phyloP scores from a whole-genome alignment of 345 rosid species.

The Murraya koenigii region DNA sequence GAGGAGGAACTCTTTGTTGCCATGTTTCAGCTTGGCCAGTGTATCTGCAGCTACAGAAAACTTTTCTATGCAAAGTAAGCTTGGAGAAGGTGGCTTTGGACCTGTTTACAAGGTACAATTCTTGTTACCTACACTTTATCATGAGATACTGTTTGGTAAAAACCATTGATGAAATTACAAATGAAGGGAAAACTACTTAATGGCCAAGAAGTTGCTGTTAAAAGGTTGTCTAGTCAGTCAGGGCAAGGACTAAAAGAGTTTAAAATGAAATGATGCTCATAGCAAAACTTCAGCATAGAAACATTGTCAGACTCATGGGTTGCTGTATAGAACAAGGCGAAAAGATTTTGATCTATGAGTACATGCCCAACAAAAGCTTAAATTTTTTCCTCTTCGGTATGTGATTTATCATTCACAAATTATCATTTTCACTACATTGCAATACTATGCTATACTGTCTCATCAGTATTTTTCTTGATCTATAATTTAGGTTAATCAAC shows the following conservation, averaged over 20 bases:
- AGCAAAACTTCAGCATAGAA: conserved; percentile 43
- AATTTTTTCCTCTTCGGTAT: conserved; percentile 35
- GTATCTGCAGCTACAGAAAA: conserved; percentile 25
- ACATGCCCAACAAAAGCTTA: conserved; percentile 33
- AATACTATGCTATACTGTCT: too few relatives aligned
- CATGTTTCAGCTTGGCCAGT: neutral
- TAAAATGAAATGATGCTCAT: conserved; percentile 31
- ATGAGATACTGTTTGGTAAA: too few relatives aligned
- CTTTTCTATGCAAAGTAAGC: conserved; percentile 24
- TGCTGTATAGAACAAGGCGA: conserved; percentile 33
- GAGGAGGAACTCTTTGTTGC: conserved; percentile 7
- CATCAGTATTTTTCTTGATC: too few relatives aligned
- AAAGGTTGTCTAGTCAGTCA: conserved; percentile 37
- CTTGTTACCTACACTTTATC: too few relatives aligned
- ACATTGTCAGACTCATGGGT: conserved; percentile 41
- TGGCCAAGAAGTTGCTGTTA: conserved; percentile 43
- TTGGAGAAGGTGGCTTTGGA: conserved; percentile 47
- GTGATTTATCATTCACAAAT: neutral
- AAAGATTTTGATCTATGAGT: conserved; percentile 32
- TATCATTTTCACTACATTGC: too few relatives aligned
- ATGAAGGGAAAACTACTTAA: conserved; percentile 22
- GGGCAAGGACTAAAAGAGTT: conserved; percentile 36
- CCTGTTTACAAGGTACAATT: conserved; percentile 34
- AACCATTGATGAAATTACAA: neutral
- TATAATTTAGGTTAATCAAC: neutral